Evolutionary conservation across 805 yeast species (phyloP), one percentile per base, ranked within the genome.

Genomic region (Candida chauliodis): DNA sequence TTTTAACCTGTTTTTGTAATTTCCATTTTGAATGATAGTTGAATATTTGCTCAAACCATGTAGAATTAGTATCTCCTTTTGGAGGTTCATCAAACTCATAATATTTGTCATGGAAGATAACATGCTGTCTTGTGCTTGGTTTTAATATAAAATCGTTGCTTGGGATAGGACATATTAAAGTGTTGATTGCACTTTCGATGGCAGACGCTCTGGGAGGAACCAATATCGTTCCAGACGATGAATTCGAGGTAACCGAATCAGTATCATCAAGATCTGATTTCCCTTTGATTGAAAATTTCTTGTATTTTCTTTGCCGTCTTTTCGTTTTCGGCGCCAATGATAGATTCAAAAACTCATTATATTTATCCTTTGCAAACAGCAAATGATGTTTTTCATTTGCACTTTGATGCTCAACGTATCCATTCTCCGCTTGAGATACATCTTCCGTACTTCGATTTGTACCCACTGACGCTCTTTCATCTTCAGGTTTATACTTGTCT

Each of bases 161-260:
- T 1, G 75, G 75, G 17, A 58, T 49, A 0, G 75, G 75, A 42
- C 68, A 60, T 11, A 67, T 43, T 6, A 68, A 37, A 2, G 71
- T 53, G 47, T 51, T 61, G n/a, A 68, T 40, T 1, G 73, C 73
- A 8, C 70, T 62, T 34, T 65, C 71, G 8, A 69, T 53, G 1
- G 69, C 62, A 2, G 69, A 62, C 1, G 75, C 72, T 45, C 63
- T 62, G 2, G 73, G 73, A 1, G 73, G 75, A 6, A 78, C 69
- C 9, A 57, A 50, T 24, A 75, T 53, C 8, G 51, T 42, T 4
- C 42, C 50, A 40, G 36, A 4, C 36, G 44, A 14, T 40, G 45
- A 21, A 24, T 37, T 8, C 30, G 37, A 11, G 5, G 15, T 11
- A 19, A 17, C 36, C 13, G 41, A 22, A 19, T 31, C 30, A 26